phyloP scores from a whole-genome alignment of 345 rosid species.

The Cardamine resedifolia region DNA sequence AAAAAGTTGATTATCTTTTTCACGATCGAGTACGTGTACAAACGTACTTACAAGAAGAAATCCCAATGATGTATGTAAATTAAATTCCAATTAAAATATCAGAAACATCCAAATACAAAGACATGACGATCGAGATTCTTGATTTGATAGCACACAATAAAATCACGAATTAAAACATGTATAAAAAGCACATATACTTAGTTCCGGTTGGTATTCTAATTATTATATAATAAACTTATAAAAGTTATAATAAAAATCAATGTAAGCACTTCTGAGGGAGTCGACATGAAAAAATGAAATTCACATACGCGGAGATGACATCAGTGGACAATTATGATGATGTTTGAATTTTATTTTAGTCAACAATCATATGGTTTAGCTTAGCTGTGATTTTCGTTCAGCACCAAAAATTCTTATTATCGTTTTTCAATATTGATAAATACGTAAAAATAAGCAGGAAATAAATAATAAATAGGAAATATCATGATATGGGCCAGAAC shows the following conservation, averaged over 20 bases:
- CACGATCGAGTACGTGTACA: constrained; percentile 20
- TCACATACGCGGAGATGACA: background rate
- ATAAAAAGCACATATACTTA: constrained; percentile 4
- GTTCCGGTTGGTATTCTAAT: constrained; percentile 14
- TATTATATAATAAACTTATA: background rate
- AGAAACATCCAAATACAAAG: constrained; percentile 24
- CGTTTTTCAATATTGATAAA: background rate
- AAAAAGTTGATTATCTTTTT: background rate
- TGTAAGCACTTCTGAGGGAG: background rate
- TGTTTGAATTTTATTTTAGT: background rate
- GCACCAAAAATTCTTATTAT: background rate
- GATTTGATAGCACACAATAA: constrained; percentile 6
- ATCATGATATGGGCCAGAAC: background rate
- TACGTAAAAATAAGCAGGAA: background rate
- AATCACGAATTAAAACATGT: background rate
- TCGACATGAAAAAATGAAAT: constrained; percentile 10
- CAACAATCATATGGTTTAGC: background rate
- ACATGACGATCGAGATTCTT: constrained; percentile 29
- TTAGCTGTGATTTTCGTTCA: background rate
- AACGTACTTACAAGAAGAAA: constrained; percentile 28
- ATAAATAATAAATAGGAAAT: background rate
- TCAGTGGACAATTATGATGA: constrained; percentile 1
- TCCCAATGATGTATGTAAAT: constrained; percentile 10
- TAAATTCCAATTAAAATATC: constrained; percentile 10
- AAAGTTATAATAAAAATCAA: background rate